A percentile compares a stretch with the other conserved stretches of the same genome.
These are phyloP conservation scores for Lentinula lateritia DNA, from an alignment of 768 basidiomycete species.

Conservation along the genomic window DNA sequence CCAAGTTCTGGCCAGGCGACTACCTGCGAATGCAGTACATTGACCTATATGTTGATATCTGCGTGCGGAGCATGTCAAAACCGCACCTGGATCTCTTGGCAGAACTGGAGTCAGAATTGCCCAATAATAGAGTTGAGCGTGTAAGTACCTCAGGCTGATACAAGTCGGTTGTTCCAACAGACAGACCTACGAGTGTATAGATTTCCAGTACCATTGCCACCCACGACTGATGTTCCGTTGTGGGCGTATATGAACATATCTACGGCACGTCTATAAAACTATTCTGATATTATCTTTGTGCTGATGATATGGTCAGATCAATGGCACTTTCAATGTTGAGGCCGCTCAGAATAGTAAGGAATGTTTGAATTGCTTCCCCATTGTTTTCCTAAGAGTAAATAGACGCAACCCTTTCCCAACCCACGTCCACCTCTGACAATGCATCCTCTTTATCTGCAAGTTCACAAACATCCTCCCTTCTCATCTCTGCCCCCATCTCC, in stretches of 20 bases:
- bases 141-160: slow-evolving; percentile 19
- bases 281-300: neutral
- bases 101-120: slow-evolving; percentile 32
- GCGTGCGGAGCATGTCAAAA: slow-evolving; percentile 59
- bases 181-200: slow-evolving; percentile 18
- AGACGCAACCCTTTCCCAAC: slow-evolving; percentile 1
- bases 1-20: slow-evolving; percentile 30
- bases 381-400: neutral
- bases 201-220: slow-evolving; percentile 40
- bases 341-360: slow-evolving; percentile 5
- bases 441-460: neutral
- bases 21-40: slow-evolving; percentile 49
- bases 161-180: no score
- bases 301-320: neutral
- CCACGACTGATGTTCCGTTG: slow-evolving; percentile 36
- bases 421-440: neutral
- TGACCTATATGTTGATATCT: slow-evolving; percentile 51
- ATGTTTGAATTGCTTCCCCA: neutral
- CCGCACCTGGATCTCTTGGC: slow-evolving; percentile 32
- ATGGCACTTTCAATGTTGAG: neutral
- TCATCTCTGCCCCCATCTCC: slow-evolving; percentile 10
- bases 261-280: slow-evolving; percentile 3
- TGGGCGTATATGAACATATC: slow-evolving; percentile 58
- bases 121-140: slow-evolving; percentile 20
- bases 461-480: slow-evolving; percentile 3